A percentile compares a stretch with the other conserved stretches of the same genome.
Conservation (phyloP, 805 yeast genomes). For the Cyberlindnera euphorbiae region DNA sequence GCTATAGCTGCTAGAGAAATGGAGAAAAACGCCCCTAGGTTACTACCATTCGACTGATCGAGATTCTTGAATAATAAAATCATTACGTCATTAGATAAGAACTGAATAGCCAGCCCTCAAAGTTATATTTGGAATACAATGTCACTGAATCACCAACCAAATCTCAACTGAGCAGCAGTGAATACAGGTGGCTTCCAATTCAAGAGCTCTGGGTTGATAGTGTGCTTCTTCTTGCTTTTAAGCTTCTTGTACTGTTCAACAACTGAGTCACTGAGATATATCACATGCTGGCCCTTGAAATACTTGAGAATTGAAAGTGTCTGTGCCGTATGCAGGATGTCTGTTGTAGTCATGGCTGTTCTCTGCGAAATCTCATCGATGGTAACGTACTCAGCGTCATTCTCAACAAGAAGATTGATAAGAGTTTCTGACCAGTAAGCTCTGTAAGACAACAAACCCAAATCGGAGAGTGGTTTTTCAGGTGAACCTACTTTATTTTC, state of each 20-base stretch:
- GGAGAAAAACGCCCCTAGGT: conserved; percentile 31
- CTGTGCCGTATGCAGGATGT: conserved; percentile 88
- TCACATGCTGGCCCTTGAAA: conserved; percentile 92
- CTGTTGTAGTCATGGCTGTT: conserved; percentile 95
- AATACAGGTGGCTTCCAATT: conserved; percentile 92
- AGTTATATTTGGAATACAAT: too few species aligned
- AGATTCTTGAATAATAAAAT: not conserved
- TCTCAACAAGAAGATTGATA: conserved; percentile 61
- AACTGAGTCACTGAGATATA: conserved; percentile 80
- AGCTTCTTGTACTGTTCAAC: conserved; percentile 68
- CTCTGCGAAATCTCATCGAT: conserved; percentile 85
- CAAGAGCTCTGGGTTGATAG: conserved; percentile 65
- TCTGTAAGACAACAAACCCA: conserved; percentile 88
- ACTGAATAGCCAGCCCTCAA: not conserved
- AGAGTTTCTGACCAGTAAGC: conserved; percentile 95
- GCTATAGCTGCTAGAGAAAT: conserved; percentile 84
- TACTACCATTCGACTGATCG: conserved; percentile 62
- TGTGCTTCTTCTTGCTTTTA: conserved; percentile 63
- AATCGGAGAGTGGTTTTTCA: conserved; percentile 92
- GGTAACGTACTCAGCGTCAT: conserved; percentile 51
- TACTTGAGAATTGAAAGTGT: conserved; percentile 86
- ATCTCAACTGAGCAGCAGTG: conserved; percentile 92
- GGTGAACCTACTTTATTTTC: conserved; percentile 95
- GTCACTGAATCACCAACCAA: conserved; percentile 68
- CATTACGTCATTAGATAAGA: conserved; percentile 3